Conservation (phyloP, 176 grass and related monocot species). For the Oryza longistaminata region DNA sequence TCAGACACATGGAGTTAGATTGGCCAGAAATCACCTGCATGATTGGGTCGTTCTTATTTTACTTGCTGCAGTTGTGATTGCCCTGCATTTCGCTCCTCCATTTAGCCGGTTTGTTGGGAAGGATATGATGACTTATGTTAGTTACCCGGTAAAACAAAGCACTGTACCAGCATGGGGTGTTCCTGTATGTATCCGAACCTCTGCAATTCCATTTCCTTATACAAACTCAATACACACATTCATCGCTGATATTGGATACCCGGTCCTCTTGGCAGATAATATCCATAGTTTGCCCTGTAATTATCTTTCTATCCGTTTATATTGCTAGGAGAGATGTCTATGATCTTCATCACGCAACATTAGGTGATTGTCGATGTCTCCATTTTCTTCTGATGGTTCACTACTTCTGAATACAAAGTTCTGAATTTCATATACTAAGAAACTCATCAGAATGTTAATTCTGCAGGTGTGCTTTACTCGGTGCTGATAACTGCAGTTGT, state of each 20-base stretch:
- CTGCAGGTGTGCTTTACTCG: slow-evolving; percentile 63
- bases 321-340: slow-evolving; percentile 65
- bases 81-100: slow-evolving; percentile 48
- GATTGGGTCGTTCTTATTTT: slow-evolving; percentile 77
- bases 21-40: slow-evolving; percentile 57
- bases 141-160: slow-evolving; percentile 70
- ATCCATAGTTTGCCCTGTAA: slow-evolving; percentile 53
- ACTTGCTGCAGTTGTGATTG: slow-evolving; percentile 45
- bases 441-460: background rate
- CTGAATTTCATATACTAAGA: background rate
- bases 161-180: slow-evolving; percentile 69
- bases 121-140: slow-evolving; percentile 66
- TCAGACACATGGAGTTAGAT: slow-evolving; percentile 56
- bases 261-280: slow-evolving; percentile 52
- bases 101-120: slow-evolving; percentile 72
- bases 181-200: slow-evolving; percentile 60
- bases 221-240: background rate
- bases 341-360: slow-evolving; percentile 74
- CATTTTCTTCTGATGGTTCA: background rate
- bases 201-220: background rate
- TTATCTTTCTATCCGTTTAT: slow-evolving; percentile 57
- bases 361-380: slow-evolving; percentile 48
- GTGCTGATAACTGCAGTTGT: slow-evolving; percentile 72
- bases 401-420: background rate
- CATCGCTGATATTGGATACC: background rate